These are phyloP conservation scores for Aureobasidium uvarum DNA, from an alignment of 2,329 filamentous ascomycete species.

Conservation along the genomic window DNA sequence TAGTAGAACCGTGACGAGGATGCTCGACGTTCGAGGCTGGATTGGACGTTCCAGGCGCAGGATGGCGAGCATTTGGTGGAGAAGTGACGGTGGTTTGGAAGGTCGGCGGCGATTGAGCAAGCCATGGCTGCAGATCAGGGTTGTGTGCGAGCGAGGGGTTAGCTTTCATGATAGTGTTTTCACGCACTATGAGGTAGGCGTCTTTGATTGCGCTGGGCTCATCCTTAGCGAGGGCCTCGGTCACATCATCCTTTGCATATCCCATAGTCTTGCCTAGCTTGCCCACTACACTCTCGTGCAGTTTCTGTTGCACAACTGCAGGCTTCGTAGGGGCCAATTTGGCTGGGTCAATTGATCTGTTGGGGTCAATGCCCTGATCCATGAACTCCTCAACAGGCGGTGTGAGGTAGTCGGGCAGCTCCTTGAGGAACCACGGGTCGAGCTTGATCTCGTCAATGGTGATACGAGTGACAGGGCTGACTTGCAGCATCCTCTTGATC, in stretches of 20 bases:
- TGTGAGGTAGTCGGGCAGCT: slow-evolving; percentile 81
- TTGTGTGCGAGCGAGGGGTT: slow-evolving; percentile 64
- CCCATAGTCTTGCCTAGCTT: slow-evolving; percentile 99
- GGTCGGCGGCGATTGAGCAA: slow-evolving; percentile 56
- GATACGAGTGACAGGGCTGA: slow-evolving; percentile 90
- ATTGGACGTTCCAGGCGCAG: slow-evolving; percentile 28
- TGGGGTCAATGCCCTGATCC: slow-evolving; percentile 90
- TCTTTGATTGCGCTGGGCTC: slow-evolving; percentile 99
- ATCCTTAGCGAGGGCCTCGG: slow-evolving; percentile 85
- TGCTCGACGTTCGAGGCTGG: slow-evolving; percentile 38
- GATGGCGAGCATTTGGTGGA: slow-evolving; percentile 35
- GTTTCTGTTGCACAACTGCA: slow-evolving; percentile 76
- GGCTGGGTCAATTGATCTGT: slow-evolving; percentile 81
- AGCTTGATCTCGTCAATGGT: slow-evolving; percentile 90
- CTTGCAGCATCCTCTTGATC: slow-evolving; percentile 91
- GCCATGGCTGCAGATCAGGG: slow-evolving; percentile 54
- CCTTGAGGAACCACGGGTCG: slow-evolving; percentile 90
- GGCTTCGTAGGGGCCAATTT: slow-evolving; percentile 78
- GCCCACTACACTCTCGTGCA: slow-evolving; percentile 88
- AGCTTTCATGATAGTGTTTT: slow-evolving; percentile 95
- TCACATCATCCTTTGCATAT: slow-evolving; percentile 90
- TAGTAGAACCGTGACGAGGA: slow-evolving; percentile 46
- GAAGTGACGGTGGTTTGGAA: slow-evolving; percentile 43
- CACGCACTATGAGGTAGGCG: slow-evolving; percentile 94
- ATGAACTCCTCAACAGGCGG: slow-evolving; percentile 88